These are phyloP conservation scores for Heterobasidion annosum DNA, from an alignment of 1,284 basidiomycete genomes.

Conservation along the genomic window DNA sequence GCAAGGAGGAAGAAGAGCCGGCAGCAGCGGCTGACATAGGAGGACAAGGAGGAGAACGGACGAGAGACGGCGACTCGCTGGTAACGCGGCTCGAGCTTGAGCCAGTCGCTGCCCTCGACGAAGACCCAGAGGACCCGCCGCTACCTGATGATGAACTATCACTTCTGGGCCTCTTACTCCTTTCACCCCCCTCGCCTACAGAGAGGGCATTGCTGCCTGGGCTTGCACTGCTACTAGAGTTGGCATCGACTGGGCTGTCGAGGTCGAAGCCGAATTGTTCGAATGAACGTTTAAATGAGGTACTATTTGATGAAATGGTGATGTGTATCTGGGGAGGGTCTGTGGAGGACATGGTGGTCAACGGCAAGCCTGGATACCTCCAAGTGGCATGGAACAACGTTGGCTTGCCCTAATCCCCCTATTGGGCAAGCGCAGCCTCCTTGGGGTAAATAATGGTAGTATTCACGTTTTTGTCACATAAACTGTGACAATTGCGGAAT, in stretches of 20 bases:
- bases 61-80: background rate
- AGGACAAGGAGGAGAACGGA: background rate
- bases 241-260: conserved; percentile 25
- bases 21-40: background rate
- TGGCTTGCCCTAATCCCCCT: too few species aligned
- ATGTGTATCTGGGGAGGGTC: conserved; percentile 36
- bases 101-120: background rate
- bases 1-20: background rate
- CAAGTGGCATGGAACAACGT: too few species aligned
- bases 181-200: background rate
- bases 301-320: conserved; percentile 28
- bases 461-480: too few species aligned
- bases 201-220: background rate
- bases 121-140: background rate
- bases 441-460: too few species aligned
- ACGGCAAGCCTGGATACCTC: conserved; percentile 3
- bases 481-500: too few species aligned
- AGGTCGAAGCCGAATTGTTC: conserved; percentile 45
- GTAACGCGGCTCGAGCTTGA: background rate
- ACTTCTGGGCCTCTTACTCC: conserved; percentile 2
- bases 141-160: conserved; percentile 1
- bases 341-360: conserved; percentile 14
- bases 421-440: too few species aligned
- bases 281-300: conserved; percentile 50
- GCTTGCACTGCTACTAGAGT: conserved; percentile 6